phyloP scores from a whole-genome alignment of 768 basidiomycete genomes.

The Trametes cingulata region DNA sequence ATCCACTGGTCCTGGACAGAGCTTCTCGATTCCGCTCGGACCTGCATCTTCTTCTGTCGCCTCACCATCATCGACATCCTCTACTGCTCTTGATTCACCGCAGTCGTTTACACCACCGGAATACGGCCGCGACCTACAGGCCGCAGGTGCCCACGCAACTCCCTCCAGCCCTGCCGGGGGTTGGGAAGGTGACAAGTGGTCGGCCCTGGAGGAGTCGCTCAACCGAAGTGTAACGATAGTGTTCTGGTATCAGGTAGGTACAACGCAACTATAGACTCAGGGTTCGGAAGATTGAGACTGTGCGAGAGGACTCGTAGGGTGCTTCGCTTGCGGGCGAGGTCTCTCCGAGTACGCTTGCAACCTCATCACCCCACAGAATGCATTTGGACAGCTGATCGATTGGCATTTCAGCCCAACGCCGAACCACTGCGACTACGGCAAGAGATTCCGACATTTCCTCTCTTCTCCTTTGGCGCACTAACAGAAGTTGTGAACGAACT shows the following conservation, averaged over 20 bases:
- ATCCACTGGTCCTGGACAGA: not conserved
- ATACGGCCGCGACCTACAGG: not conserved
- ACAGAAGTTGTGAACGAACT: constrained; percentile 55
- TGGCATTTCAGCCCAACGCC: constrained; percentile 18
- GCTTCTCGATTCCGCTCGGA: not conserved
- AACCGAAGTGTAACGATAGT: constrained; percentile 63
- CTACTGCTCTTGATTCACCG: not conserved
- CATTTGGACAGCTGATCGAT: not conserved
- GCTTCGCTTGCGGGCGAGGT: too few species aligned
- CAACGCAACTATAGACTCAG: not conserved
- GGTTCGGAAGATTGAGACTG: not conserved
- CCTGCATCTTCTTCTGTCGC: not conserved
- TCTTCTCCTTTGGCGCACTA: constrained; percentile 59
- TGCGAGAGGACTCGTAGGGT: too few species aligned
- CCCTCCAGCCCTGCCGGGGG: not conserved
- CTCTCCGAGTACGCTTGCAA: too few species aligned
- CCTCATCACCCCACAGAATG: too few species aligned
- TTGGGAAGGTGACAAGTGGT: constrained; percentile 12
- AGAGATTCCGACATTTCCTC: constrained; percentile 59
- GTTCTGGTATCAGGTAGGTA: constrained; percentile 65
- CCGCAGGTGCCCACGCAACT: not conserved
- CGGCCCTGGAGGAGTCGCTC: constrained; percentile 35
- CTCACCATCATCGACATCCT: not conserved
- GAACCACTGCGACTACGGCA: constrained; percentile 25
- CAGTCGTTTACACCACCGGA: not conserved